A percentile compares a stretch with the other conserved stretches of the same genome.
Evolutionary conservation across 1,284 basidiomycete genomes (phyloP).

Genomic region (Athelia psychrophila): DNA sequence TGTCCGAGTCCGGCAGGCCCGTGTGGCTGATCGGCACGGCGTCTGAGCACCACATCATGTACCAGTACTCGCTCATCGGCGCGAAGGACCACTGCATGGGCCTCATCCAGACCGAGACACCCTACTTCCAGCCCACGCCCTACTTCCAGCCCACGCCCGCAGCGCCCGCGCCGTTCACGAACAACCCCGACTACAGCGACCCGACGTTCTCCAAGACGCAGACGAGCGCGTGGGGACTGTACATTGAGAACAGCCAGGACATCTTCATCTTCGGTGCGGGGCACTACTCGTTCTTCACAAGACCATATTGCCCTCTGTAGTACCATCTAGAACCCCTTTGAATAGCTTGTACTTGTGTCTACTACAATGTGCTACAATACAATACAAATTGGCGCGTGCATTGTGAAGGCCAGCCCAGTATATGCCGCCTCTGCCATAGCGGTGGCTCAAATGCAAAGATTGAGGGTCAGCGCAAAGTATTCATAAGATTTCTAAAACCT

Average conservation of each 20-base stretch:
- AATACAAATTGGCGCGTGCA: no score
- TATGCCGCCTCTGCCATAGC: no score
- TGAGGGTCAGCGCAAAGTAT: no score
- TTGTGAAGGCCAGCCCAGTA: no score
- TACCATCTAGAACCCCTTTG: no score
- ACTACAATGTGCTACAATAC: no score
- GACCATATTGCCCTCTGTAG: no score
- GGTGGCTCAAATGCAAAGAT: no score
- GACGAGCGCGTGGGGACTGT: slow-evolving; percentile 42
- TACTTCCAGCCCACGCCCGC: slow-evolving; percentile 65
- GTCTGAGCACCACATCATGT: slow-evolving; percentile 66
- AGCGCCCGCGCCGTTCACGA: slow-evolving; percentile 54
- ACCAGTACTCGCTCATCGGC: slow-evolving; percentile 63
- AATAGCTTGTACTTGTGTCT: no score
- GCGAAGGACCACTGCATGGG: slow-evolving; percentile 71
- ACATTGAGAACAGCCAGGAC: slow-evolving; percentile 37
- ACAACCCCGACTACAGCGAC: slow-evolving; percentile 50
- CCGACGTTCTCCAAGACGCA: slow-evolving; percentile 33
- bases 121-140: no score
- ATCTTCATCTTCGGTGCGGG: slow-evolving; percentile 47
- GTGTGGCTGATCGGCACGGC: slow-evolving; percentile 74
- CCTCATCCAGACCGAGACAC: slow-evolving; percentile 71
- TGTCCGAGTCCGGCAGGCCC: slow-evolving; percentile 71
- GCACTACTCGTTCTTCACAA: no score
- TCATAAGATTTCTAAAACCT: no score